These are phyloP conservation scores for Epichloe bromicola DNA, from an alignment of 2,329 filamentous ascomycete genomes.

Conservation along the genomic window DNA sequence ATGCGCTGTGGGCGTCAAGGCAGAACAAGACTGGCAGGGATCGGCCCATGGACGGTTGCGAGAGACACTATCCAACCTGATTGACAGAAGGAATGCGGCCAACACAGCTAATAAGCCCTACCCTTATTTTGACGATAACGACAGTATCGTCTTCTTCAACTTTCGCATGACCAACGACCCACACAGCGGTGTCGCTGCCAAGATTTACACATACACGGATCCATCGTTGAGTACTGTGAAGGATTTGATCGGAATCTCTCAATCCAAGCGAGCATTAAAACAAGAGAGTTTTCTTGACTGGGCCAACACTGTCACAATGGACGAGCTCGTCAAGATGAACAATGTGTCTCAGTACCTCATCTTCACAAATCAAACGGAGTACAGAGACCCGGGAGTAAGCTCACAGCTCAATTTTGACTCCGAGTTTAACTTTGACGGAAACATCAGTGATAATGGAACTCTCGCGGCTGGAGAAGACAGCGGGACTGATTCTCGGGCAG, in stretches of 20 bases:
- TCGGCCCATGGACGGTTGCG: neutral
- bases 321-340: neutral
- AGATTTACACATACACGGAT: neutral
- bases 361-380: neutral
- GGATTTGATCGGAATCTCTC: neutral
- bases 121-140: neutral
- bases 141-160: neutral
- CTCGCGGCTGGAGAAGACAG: no score
- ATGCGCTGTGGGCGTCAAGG: neutral
- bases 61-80: no score
- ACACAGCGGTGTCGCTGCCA: neutral
- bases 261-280: neutral
- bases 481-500: no score
- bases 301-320: neutral
- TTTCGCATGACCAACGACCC: neutral
- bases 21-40: neutral
- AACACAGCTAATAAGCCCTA: no score
- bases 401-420: no score
- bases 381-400: no score
- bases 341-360: neutral
- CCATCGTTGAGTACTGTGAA: neutral
- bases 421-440: rapidly evolving
- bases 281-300: neutral
- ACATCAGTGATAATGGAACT: no score
- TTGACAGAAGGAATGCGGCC: no score